Percentiles rank a stretch among this genome's conserved stretches.
Evolutionary conservation across 768 basidiomycete species (phyloP).

Genomic region (Tulasnella sp.): DNA sequence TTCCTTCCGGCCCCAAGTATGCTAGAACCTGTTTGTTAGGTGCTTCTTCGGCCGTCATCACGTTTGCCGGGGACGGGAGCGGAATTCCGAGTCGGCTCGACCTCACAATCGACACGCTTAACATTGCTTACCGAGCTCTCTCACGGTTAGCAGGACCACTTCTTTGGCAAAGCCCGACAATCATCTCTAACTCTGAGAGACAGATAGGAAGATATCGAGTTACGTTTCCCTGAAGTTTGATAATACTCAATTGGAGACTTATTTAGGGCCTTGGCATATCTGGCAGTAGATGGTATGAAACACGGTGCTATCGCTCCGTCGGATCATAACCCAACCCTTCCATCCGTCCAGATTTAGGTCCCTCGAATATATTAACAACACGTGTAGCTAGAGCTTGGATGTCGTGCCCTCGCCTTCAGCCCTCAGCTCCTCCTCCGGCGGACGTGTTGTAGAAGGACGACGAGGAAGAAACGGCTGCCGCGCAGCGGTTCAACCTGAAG

Average conservation of each 20-base stretch:
- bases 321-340: background rate
- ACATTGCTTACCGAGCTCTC: background rate
- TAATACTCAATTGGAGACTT: too few relatives aligned
- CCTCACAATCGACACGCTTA: too few relatives aligned
- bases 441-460: background rate
- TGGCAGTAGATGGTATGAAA: background rate
- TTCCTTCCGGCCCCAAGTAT: conserved; percentile 27
- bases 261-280: background rate
- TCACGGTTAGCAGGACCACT: background rate
- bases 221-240: background rate
- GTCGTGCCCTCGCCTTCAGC: background rate
- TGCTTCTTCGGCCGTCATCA: background rate
- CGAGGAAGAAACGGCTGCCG: background rate
- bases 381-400: background rate
- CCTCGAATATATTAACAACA: background rate
- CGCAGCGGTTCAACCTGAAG: background rate
- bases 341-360: background rate
- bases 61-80: background rate
- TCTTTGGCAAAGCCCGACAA: background rate
- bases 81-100: background rate
- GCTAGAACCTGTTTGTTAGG: background rate
- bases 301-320: background rate
- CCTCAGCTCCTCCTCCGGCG: background rate
- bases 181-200: background rate
- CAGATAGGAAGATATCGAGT: background rate